Percentiles rank a stretch among this genome's conserved stretches.
These are phyloP conservation scores for Penicillium canescens DNA, from an alignment of 495 filamentous ascomycete species.

Conservation along the genomic window DNA sequence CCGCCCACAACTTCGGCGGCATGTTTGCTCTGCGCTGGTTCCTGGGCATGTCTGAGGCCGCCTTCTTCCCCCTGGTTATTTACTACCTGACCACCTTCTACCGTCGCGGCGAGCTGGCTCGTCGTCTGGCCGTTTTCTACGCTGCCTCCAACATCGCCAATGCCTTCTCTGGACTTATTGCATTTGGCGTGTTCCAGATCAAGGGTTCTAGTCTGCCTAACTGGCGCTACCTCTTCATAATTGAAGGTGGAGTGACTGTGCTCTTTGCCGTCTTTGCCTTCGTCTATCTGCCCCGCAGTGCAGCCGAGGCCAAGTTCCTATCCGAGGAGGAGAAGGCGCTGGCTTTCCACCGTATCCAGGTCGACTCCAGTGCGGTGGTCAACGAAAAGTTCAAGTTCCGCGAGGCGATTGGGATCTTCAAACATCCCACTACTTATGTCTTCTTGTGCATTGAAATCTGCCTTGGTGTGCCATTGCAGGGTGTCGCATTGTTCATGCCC, in stretches of 20 bases:
- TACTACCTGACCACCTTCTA: conserved; percentile 68
- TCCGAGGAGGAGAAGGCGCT: conserved; percentile 63
- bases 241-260: conserved; percentile 67
- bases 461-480: conserved; percentile 74
- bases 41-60: conserved; percentile 71
- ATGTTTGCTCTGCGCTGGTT: conserved; percentile 59
- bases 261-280: conserved; percentile 62
- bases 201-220: conserved; percentile 48
- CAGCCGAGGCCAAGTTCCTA: conserved; percentile 64
- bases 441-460: conserved; percentile 72
- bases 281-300: conserved; percentile 69
- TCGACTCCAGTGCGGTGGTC: conserved; percentile 71
- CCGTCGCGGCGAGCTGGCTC: conserved; percentile 71
- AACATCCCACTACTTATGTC: conserved; percentile 59
- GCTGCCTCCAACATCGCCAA: conserved; percentile 73
- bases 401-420: conserved; percentile 66
- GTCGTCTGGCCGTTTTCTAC: conserved; percentile 77
- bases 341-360: conserved; percentile 71
- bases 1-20: conserved; percentile 61
- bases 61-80: conserved; percentile 71
- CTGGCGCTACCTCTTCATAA: conserved; percentile 79
- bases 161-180: conserved; percentile 72
- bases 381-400: conserved; percentile 68
- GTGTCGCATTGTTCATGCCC: conserved; percentile 69
- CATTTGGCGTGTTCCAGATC: conserved; percentile 78